Percentiles rank a stretch among this genome's conserved stretches.
phyloP scores from a whole-genome alignment of 371 early-diverging fungal genomes.

The Apophysomyces variabilis region DNA sequence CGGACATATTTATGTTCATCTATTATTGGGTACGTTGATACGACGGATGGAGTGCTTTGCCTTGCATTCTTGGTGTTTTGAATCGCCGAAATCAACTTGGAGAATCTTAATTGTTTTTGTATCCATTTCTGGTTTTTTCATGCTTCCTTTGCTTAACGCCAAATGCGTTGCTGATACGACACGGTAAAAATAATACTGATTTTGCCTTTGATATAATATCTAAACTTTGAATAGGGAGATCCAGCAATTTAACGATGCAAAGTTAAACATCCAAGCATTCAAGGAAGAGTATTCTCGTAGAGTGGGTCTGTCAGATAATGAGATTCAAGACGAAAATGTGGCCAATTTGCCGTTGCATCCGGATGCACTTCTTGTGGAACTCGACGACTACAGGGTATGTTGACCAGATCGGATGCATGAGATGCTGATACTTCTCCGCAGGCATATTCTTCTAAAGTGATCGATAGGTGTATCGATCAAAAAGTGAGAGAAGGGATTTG shows the following conservation, averaged over 20 bases:
- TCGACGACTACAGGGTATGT: constrained; percentile 13
- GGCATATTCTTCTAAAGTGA: constrained; percentile 10
- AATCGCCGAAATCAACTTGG: too few species aligned
- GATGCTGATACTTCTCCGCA: not conserved
- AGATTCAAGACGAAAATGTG: not conserved
- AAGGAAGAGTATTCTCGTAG: constrained; percentile 12
- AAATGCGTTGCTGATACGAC: not conserved
- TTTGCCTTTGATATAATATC: not conserved
- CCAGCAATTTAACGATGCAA: constrained; percentile 8
- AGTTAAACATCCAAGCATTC: constrained; percentile 5
- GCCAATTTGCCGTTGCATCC: constrained; percentile 12
- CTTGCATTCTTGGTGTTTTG: too few species aligned
- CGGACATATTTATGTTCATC: too few species aligned
- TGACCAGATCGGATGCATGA: not conserved
- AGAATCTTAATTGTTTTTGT: not conserved
- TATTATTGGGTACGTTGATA: too few species aligned
- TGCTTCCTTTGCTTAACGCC: constrained; percentile 2
- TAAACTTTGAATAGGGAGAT: constrained; percentile 9
- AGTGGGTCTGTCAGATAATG: constrained; percentile 3
- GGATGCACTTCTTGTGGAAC: constrained; percentile 10
- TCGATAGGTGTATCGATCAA: constrained; percentile 1
- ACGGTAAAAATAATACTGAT: not conserved
- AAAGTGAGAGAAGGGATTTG: constrained; percentile 14
- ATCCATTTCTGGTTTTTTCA: not conserved
- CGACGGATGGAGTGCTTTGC: too few species aligned